Conservation (phyloP, 805 yeast species). For the Zygotorulaspora florentina region DNA sequence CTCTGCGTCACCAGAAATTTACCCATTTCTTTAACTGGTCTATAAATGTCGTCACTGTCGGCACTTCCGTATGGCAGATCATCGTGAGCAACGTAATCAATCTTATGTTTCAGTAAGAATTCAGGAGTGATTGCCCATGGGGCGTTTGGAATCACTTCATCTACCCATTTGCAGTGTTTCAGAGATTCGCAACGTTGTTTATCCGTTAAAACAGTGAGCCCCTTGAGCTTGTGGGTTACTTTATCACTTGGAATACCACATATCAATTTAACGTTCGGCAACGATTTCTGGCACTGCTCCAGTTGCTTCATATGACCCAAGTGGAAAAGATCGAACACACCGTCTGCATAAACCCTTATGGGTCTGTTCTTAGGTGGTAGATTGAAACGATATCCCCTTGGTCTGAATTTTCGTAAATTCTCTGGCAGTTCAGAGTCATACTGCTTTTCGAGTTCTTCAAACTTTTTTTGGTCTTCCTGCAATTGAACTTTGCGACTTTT, state of each 20-base stretch:
- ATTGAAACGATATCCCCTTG: conserved; percentile 71
- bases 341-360: conserved; percentile 94
- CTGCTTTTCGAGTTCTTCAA: conserved; percentile 48
- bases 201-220: conserved; percentile 86
- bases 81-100: conserved; percentile 97
- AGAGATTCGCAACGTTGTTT: conserved; percentile 87
- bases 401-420: conserved; percentile 71
- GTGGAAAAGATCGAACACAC: conserved; percentile 95
- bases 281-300: conserved; percentile 92
- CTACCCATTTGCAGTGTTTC: conserved; percentile 94
- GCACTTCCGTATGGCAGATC: conserved; percentile 89
- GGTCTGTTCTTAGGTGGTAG: conserved; percentile 83
- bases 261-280: conserved; percentile 77
- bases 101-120: conserved; percentile 70
- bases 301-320: conserved; percentile 96
- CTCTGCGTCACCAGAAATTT: conserved; percentile 92
- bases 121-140: conserved; percentile 93
- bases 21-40: conserved; percentile 86
- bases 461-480: conserved; percentile 23
- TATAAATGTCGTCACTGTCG: conserved; percentile 88
- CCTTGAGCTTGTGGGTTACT: conserved; percentile 88
- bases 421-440: conserved; percentile 64
- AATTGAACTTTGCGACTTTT: conserved; percentile 19
- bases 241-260: conserved; percentile 90
- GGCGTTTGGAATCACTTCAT: conserved; percentile 89